Conservation (phyloP, 768 basidiomycete genomes). For the Dictyophora rubrovolvata region DNA sequence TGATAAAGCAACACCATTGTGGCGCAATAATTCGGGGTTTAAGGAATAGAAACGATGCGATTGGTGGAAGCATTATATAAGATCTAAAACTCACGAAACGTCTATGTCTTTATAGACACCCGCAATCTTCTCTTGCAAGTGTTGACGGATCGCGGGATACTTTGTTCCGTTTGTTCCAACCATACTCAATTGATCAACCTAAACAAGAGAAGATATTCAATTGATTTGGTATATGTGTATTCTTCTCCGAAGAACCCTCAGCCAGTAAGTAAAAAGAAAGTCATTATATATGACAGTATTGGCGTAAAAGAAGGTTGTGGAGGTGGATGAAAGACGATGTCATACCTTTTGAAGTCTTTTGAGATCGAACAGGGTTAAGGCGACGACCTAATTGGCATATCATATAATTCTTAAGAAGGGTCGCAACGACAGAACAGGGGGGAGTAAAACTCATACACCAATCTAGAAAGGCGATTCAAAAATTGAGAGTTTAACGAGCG, state of each 20-base stretch:
- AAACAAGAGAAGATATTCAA: not conserved
- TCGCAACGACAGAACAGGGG: not conserved
- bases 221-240: not conserved
- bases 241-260: not conserved
- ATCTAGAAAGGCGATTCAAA: slow-evolving; percentile 33
- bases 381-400: slow-evolving; percentile 56
- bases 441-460: slow-evolving; percentile 34
- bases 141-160: slow-evolving; percentile 76
- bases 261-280: not conserved
- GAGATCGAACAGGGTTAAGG: slow-evolving; percentile 81
- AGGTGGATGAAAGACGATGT: slow-evolving; percentile 2
- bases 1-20: not conserved
- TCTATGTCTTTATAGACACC: slow-evolving; percentile 84
- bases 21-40: no score
- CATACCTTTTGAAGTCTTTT: slow-evolving; percentile 67
- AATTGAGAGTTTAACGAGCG: not conserved
- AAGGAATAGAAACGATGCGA: not conserved
- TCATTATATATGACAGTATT: no score
- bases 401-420: slow-evolving; percentile 9
- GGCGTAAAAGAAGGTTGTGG: no score
- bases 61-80: not conserved
- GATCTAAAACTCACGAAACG: slow-evolving; percentile 45
- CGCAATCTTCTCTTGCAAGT: slow-evolving; percentile 74
- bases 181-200: slow-evolving; percentile 73
- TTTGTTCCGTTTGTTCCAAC: slow-evolving; percentile 83